Conservation (phyloP, 169 alveolate species). For the Plasmodium berghei region DNA sequence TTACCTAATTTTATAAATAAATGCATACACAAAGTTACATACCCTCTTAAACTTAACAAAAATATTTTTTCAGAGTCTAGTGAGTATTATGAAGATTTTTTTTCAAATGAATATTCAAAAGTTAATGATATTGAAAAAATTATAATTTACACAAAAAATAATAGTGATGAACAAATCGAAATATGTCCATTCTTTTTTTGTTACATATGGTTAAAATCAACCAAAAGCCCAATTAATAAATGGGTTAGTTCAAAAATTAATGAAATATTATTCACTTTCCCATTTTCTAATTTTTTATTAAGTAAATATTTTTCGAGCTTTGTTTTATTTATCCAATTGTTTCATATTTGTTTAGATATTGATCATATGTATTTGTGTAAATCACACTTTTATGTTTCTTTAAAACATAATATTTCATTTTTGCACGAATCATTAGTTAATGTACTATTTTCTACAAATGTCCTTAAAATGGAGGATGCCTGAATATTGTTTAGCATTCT, state of each 20-base stretch:
- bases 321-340: slow-evolving; percentile 51
- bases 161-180: slow-evolving; percentile 37
- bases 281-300: slow-evolving; percentile 60
- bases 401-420: slow-evolving; percentile 57
- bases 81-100: slow-evolving; percentile 72
- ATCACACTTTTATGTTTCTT: slow-evolving; percentile 68
- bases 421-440: slow-evolving; percentile 52
- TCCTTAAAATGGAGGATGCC: neutral
- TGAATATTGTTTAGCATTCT: too few relatives aligned
- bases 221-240: slow-evolving; percentile 34
- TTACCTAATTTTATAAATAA: slow-evolving; percentile 54
- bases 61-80: slow-evolving; percentile 61
- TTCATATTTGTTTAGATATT: slow-evolving; percentile 44
- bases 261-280: slow-evolving; percentile 61
- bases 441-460: slow-evolving; percentile 39
- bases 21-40: slow-evolving; percentile 70
- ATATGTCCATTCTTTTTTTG: slow-evolving; percentile 65
- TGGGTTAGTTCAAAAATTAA: slow-evolving; percentile 72
- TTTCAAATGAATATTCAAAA: slow-evolving; percentile 72
- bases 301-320: slow-evolving; percentile 68
- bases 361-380: slow-evolving; percentile 73
- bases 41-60: slow-evolving; percentile 52
- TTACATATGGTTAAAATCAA: slow-evolving; percentile 60
- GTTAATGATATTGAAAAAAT: slow-evolving; percentile 68
- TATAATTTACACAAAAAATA: slow-evolving; percentile 60